Conservation (phyloP, 2,329 filamentous ascomycete species). For the Conoideocrella luteorostrata region DNA sequence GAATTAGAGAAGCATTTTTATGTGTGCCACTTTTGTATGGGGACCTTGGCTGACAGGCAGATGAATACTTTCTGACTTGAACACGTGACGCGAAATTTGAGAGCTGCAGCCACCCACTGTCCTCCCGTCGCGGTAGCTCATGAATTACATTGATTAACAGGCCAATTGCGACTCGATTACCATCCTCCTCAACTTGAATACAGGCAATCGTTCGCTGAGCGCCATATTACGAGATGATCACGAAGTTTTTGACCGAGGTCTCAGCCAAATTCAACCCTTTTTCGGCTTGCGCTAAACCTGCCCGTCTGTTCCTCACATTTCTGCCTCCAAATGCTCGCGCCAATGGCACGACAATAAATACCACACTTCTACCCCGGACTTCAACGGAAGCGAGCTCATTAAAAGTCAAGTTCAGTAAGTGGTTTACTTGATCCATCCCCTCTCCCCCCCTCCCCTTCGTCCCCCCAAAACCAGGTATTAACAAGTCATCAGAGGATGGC, state of each 20-base stretch:
- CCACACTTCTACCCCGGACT: constrained; percentile 64
- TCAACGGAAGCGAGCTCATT: constrained; percentile 65
- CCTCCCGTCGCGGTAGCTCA: background rate
- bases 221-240: constrained; percentile 58
- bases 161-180: background rate
- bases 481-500: constrained; percentile 67
- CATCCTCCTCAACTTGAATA: background rate
- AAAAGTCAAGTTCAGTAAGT: constrained; percentile 78
- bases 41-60: background rate
- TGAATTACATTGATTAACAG: background rate
- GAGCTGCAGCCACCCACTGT: background rate
- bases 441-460: background rate
- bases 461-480: too few relatives aligned
- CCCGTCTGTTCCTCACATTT: constrained; percentile 78
- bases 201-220: constrained; percentile 7
- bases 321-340: constrained; percentile 73
- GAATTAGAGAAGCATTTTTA: background rate
- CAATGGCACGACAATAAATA: constrained; percentile 68
- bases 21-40: background rate
- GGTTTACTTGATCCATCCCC: background rate
- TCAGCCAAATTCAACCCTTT: constrained; percentile 90
- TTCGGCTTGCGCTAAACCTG: constrained; percentile 69
- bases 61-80: too few relatives aligned
- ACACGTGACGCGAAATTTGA: constrained; percentile 11
- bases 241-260: constrained; percentile 79